Conservation (phyloP, 176 grass and related monocot genomes). For the Pharus latifolius region DNA sequence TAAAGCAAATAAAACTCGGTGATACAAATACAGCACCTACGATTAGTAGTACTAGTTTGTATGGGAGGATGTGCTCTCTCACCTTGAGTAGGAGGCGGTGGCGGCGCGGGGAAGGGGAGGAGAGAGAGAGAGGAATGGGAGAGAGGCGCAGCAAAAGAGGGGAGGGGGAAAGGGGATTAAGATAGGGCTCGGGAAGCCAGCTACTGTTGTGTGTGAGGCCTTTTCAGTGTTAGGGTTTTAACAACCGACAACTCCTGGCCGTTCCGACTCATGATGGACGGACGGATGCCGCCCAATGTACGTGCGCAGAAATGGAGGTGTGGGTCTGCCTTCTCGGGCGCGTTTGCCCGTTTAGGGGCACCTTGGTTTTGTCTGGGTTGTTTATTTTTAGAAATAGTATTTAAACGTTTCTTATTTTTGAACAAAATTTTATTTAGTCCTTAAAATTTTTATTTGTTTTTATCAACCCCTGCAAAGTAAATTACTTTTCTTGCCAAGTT, state of each 20-base stretch:
- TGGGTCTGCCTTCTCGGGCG: no score
- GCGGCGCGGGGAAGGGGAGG: not conserved
- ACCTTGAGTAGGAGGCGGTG: not conserved
- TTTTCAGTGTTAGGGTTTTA: constrained; percentile 13
- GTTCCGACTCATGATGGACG: not conserved
- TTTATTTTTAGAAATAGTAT: no score
- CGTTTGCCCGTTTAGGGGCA: no score
- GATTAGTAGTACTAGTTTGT: not conserved
- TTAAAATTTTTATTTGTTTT: no score
- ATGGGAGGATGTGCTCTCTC: not conserved
- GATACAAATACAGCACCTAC: no score
- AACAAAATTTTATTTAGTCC: no score
- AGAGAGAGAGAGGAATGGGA: no score
- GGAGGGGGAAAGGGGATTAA: not conserved
- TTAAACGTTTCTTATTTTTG: no score
- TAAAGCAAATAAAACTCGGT: not conserved
- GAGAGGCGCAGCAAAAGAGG: not conserved
- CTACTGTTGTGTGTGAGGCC: not conserved
- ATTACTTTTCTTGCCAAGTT: no score
- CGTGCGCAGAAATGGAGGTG: no score
- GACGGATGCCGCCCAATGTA: not conserved
- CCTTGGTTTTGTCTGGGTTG: no score
- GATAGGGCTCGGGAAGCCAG: constrained; percentile 1
- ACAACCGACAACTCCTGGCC: not conserved
- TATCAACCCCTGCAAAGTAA: no score